These are phyloP conservation scores for Sorghum bicolor DNA, from an alignment of 176 grass and related monocot genomes.

Conservation along the genomic window DNA sequence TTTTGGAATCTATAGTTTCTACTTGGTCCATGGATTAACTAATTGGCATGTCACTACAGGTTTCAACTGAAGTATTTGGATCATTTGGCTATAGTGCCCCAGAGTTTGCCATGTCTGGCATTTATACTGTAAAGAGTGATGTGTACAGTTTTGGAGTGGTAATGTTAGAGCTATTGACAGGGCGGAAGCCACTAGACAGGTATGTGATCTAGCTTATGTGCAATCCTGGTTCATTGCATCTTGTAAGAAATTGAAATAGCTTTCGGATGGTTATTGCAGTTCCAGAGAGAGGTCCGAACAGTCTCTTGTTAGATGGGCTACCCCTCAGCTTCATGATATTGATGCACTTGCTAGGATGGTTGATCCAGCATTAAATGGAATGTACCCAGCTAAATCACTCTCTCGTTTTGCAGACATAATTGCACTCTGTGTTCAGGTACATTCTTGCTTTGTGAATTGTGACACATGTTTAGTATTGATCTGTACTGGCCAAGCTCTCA, in stretches of 20 bases:
- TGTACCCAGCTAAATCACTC: constrained; percentile 97
- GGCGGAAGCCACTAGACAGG: constrained; percentile 94
- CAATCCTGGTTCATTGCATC: not conserved
- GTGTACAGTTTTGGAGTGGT: constrained; percentile 99
- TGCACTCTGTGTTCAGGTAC: constrained; percentile 93
- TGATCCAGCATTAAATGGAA: constrained; percentile 91
- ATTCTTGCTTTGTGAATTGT: constrained; percentile 18
- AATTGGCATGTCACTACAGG: constrained; percentile 45
- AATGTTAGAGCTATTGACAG: constrained; percentile 97
- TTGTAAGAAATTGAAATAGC: not conserved
- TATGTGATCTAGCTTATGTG: constrained; percentile 28
- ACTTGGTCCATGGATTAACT: constrained; percentile 12
- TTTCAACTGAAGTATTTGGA: constrained; percentile 76
- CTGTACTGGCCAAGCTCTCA: not conserved
- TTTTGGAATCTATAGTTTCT: constrained; percentile 20
- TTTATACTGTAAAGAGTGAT: constrained; percentile 94
- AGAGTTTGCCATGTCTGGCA: constrained; percentile 96
- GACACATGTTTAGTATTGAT: not conserved
- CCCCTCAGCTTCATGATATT: constrained; percentile 96
- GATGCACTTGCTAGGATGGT: constrained; percentile 98
- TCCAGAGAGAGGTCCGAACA: constrained; percentile 86
- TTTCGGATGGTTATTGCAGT: constrained; percentile 48
- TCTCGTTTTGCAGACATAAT: constrained; percentile 96
- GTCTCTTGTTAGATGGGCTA: constrained; percentile 96
- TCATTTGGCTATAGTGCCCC: constrained; percentile 99